These are phyloP conservation scores for Diplodia intermedia DNA, from an alignment of 2,329 filamentous ascomycete genomes.

Conservation along the genomic window DNA sequence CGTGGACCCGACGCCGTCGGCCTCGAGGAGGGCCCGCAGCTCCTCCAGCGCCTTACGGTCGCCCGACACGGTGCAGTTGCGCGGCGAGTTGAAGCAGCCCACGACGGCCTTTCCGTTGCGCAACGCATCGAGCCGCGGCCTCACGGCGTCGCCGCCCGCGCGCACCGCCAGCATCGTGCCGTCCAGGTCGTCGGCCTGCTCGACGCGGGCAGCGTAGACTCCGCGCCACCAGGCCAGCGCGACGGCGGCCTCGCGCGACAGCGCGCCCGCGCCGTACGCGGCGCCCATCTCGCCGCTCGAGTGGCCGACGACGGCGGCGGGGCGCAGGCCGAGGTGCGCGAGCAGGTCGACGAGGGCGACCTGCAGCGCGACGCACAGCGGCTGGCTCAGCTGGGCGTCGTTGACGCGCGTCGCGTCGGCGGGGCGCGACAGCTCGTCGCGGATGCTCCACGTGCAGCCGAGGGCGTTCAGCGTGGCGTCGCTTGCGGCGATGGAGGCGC, in stretches of 20 bases:
- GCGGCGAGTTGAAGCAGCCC: conserved; percentile 35
- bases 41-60: background rate
- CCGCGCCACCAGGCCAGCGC: background rate
- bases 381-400: conserved; percentile 31
- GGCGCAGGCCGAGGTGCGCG: background rate
- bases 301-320: conserved; percentile 24
- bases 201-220: background rate
- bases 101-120: conserved; percentile 31
- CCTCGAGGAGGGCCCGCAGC: conserved; percentile 15
- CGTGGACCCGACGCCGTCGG: conserved; percentile 22
- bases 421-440: background rate
- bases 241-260: background rate
- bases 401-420: background rate
- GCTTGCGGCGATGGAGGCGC: background rate
- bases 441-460: background rate
- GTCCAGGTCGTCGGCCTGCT: conserved; percentile 1
- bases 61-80: conserved; percentile 23
- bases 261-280: conserved; percentile 12
- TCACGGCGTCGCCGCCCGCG: background rate
- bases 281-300: conserved; percentile 33
- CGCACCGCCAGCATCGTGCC: conserved; percentile 47
- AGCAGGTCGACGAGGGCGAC: conserved; percentile 30
- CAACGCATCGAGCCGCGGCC: too few species aligned
- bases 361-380: conserved; percentile 30
- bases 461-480: background rate